Conservation (phyloP, 176 grass and related monocot genomes). For the Chloris gayana region DNA sequence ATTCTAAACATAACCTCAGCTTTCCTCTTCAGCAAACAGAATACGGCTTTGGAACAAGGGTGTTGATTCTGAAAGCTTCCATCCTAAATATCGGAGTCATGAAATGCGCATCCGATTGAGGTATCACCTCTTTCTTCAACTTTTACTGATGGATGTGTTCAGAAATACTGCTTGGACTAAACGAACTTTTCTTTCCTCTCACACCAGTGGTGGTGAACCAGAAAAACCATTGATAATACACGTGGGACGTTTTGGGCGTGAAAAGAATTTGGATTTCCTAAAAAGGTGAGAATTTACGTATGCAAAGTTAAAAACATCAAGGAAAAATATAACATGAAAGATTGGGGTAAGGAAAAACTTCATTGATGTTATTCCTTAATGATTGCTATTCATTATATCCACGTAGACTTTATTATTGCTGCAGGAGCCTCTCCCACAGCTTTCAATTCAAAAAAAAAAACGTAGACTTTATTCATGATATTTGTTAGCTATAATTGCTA, state of each 20-base stretch:
- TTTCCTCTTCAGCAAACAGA: conserved; percentile 66
- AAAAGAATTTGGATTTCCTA: conserved; percentile 98
- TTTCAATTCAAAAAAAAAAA: no score
- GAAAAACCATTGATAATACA: conserved; percentile 95
- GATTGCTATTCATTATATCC: neutral
- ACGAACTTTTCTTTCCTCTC: conserved; percentile 29
- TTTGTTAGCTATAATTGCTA: conserved; percentile 23
- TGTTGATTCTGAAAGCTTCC: conserved; percentile 94
- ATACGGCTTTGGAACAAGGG: conserved; percentile 98
- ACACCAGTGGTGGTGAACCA: conserved; percentile 78
- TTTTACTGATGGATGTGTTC: neutral
- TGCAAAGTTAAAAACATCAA: conserved; percentile 2
- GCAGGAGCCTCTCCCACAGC: no score
- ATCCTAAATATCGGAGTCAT: conserved; percentile 70
- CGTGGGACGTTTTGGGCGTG: conserved; percentile 89
- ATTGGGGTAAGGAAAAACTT: conserved; percentile 8
- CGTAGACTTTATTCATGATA: conserved; percentile 19
- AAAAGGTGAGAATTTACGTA: conserved; percentile 61
- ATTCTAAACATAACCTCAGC: conserved; percentile 17
- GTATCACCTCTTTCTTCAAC: conserved; percentile 43
- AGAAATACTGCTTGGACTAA: conserved; percentile 18
- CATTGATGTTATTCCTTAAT: neutral
- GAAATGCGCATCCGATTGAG: conserved; percentile 87
- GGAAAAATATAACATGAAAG: conserved; percentile 11
- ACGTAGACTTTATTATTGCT: conserved; percentile 18